Evolutionary conservation across 2,329 filamentous ascomycete species (phyloP).

Genomic region (Penicillium verrucosum): DNA sequence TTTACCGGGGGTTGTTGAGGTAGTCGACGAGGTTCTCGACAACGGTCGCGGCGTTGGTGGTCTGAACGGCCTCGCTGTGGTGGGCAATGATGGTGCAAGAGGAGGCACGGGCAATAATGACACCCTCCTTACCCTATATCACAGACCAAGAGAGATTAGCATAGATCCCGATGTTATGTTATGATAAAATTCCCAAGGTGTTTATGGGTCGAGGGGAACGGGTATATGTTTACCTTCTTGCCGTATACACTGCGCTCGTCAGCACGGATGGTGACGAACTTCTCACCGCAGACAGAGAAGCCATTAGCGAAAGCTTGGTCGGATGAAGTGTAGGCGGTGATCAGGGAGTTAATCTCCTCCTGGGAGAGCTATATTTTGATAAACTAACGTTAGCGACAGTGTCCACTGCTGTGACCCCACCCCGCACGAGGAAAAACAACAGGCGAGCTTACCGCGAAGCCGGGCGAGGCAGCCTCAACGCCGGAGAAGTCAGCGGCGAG

Average conservation of each 20-base stretch:
- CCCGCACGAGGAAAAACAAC: constrained; percentile 6
- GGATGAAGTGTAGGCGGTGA: constrained; percentile 51
- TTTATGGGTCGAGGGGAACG: constrained; percentile 22
- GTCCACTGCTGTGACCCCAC: not conserved
- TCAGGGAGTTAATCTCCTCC: constrained; percentile 55
- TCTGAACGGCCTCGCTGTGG: constrained; percentile 71
- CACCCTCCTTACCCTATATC: constrained; percentile 69
- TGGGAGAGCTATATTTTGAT: constrained; percentile 47
- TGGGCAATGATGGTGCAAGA: constrained; percentile 86
- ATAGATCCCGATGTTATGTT: not conserved
- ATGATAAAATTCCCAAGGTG: not conserved
- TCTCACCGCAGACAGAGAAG: constrained; percentile 70
- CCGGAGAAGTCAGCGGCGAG: constrained; percentile 77
- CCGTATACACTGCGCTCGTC: constrained; percentile 79
- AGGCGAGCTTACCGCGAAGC: constrained; percentile 64
- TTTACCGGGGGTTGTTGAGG: constrained; percentile 71
- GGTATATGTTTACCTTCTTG: constrained; percentile 63
- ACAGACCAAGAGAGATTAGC: constrained; percentile 1
- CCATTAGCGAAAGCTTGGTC: constrained; percentile 57
- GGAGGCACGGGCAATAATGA: constrained; percentile 80
- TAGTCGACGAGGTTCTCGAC: constrained; percentile 86
- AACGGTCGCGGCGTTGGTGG: constrained; percentile 71
- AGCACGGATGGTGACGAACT: constrained; percentile 72
- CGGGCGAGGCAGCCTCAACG: constrained; percentile 68
- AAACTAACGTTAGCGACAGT: not conserved